phyloP scores from a whole-genome alignment of 208 protist species.

The Trypanosoma avium region DNA sequence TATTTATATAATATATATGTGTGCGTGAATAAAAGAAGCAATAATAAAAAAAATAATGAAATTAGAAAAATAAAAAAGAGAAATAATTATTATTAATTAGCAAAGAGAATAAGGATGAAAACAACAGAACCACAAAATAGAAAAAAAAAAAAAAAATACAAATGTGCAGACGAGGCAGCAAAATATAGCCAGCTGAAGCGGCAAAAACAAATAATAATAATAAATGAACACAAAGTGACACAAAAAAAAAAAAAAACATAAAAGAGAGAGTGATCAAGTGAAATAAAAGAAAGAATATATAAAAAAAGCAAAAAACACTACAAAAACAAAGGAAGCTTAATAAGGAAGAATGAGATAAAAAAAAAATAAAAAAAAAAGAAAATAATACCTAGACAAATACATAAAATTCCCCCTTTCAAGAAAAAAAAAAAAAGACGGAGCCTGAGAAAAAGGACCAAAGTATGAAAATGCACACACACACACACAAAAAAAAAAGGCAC shows the following conservation, averaged over 20 bases:
- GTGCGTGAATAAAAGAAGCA: too few relatives aligned
- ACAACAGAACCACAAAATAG: slow-evolving; percentile 12
- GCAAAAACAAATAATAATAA: too few relatives aligned
- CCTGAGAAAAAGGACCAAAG: too few relatives aligned
- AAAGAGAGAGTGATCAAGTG: slow-evolving; percentile 6
- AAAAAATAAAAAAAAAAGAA: slow-evolving; percentile 7
- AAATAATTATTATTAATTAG: slow-evolving; percentile 5
- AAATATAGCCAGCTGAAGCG: not conserved
- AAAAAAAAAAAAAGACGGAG: too few relatives aligned
- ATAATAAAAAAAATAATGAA: too few relatives aligned
- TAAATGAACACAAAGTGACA: too few relatives aligned
- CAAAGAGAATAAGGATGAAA: slow-evolving; percentile 7
- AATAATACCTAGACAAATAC: not conserved
- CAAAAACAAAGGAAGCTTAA: not conserved
- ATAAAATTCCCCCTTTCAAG: slow-evolving; percentile 2
- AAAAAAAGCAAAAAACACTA: slow-evolving; percentile 4
- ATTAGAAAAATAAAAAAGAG: slow-evolving; percentile 19
- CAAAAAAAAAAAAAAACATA: slow-evolving; percentile 17
- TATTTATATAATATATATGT: too few relatives aligned
- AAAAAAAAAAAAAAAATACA: slow-evolving; percentile 15
- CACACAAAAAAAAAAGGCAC: slow-evolving; percentile 7
- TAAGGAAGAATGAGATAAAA: not conserved
- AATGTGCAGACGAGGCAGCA: slow-evolving; percentile 8
- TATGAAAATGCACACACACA: not conserved
- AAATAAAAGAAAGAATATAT: slow-evolving; percentile 5